Percentiles rank a stretch among this genome's conserved stretches.
These are phyloP conservation scores for Zygosaccharomyces siamensis DNA, from an alignment of 805 yeast species.

Conservation along the genomic window DNA sequence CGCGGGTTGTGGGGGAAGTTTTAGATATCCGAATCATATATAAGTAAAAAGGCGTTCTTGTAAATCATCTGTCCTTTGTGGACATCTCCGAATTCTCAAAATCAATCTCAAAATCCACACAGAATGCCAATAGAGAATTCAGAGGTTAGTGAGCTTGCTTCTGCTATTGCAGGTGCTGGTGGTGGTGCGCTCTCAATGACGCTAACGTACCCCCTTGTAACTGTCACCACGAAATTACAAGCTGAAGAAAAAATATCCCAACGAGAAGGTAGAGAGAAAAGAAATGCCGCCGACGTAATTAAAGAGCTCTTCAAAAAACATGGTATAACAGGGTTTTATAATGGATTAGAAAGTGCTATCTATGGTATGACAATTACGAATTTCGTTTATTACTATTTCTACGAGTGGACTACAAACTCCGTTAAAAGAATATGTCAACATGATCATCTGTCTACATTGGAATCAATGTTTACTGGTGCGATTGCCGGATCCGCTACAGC, in stretches of 20 bases:
- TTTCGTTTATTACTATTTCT: slow-evolving; percentile 85
- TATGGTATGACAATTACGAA: slow-evolving; percentile 83
- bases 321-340: slow-evolving; percentile 65
- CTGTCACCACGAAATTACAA: slow-evolving; percentile 84
- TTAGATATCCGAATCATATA: no score
- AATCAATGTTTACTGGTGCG: slow-evolving; percentile 73
- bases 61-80: neutral
- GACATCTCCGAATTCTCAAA: neutral
- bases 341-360: slow-evolving; percentile 84
- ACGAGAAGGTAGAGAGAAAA: slow-evolving; percentile 13
- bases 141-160: slow-evolving; percentile 46
- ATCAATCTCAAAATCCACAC: neutral
- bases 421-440: slow-evolving; percentile 31
- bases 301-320: slow-evolving; percentile 48
- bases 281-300: slow-evolving; percentile 37
- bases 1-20: no score
- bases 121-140: slow-evolving; percentile 10
- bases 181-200: slow-evolving; percentile 88
- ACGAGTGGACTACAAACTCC: slow-evolving; percentile 59
- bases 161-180: slow-evolving; percentile 91
- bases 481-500: slow-evolving; percentile 86
- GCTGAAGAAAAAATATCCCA: slow-evolving; percentile 31
- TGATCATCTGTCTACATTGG: slow-evolving; percentile 50
- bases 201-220: slow-evolving; percentile 84
- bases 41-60: no score